Base-by-base conservation (phyloP, 2,329 filamentous ascomycete genomes). In the Fusarium sp. region DNA sequence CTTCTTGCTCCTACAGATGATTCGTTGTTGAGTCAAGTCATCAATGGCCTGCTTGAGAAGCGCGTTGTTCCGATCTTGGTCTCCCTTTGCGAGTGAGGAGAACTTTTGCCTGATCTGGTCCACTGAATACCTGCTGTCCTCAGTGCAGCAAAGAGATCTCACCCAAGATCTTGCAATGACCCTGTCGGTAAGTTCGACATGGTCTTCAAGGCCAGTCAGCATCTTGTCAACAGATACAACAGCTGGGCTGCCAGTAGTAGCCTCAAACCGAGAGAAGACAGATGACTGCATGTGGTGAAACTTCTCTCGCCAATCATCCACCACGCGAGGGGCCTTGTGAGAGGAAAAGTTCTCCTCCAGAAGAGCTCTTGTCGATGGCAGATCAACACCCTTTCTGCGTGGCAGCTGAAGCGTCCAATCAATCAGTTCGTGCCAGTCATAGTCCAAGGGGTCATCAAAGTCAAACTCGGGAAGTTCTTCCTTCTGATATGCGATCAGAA, bases 351-450 rank as follows among this genome's bases (percentile, higher is more conserved):
- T 77, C 16, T 83, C 73, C 4, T 87, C 80, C 2, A 92, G 79
- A n/a, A 80, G 79, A 14, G 80, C 75, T 51, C 85, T 83, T 1
- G 85, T 84, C 4, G 79, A 78, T 2, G 90, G 90, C 2, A 92
- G 84, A 24, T 84, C 79, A 36, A 87, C 76, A 0, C 84, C 84
- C 62, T 86, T 83, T 33, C 85, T 81, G 1, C 82, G 82, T 27
- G 85, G 81, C 5, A 89, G 87, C 24, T 86, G 84, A 71, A 90
- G 83, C 1, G 91, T 87, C 93, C 93, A 96, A 38, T 87, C 84
- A 55, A 95, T 87, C 7, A 95, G 81, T 6, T 80, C 81, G 11
- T 84, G 82, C 92, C 93, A 95, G 77, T 95, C 91, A 67, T 94
- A 94, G 2, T 87, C 86, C 42, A 87, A 80, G 0, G 91, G 85